phyloP scores from a whole-genome alignment of 768 basidiomycete species.

The Cystofilobasidium bisporidii region DNA sequence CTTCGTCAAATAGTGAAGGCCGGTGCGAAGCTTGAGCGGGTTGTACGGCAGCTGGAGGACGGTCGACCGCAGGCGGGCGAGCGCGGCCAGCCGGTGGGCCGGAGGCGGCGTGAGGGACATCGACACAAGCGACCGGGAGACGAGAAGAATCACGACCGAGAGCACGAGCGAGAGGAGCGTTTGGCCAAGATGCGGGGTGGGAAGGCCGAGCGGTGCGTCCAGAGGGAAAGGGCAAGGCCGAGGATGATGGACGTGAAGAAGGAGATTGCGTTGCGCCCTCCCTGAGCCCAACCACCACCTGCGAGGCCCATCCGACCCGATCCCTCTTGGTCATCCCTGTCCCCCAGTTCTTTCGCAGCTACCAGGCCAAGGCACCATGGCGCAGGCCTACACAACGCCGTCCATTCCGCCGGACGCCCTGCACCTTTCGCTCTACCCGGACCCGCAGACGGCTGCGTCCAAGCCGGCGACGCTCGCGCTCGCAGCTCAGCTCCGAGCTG shows the following conservation, averaged over 20 bases:
- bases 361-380: not conserved
- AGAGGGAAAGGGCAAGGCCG: no score
- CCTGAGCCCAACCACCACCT: no score
- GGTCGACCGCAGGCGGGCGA: slow-evolving; percentile 21
- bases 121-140: no score
- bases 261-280: no score
- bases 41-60: slow-evolving; percentile 26
- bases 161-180: no score
- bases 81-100: slow-evolving; percentile 8
- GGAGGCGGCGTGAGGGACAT: slow-evolving; percentile 24
- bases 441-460: slow-evolving; percentile 16
- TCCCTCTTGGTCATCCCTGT: no score
- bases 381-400: slow-evolving; percentile 16
- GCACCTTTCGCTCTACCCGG: slow-evolving; percentile 12
- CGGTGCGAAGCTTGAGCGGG: slow-evolving; percentile 26
- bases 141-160: no score
- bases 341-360: no score
- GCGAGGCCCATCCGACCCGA: no score
- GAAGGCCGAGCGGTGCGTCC: no score
- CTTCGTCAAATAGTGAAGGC: slow-evolving; percentile 18
- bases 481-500: not conserved
- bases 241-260: no score
- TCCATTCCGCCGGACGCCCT: slow-evolving; percentile 29
- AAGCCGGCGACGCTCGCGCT: not conserved
- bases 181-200: no score